These are phyloP conservation scores for Scytalidium sp. DNA, from an alignment of 2,329 filamentous ascomycete species.

Conservation along the genomic window DNA sequence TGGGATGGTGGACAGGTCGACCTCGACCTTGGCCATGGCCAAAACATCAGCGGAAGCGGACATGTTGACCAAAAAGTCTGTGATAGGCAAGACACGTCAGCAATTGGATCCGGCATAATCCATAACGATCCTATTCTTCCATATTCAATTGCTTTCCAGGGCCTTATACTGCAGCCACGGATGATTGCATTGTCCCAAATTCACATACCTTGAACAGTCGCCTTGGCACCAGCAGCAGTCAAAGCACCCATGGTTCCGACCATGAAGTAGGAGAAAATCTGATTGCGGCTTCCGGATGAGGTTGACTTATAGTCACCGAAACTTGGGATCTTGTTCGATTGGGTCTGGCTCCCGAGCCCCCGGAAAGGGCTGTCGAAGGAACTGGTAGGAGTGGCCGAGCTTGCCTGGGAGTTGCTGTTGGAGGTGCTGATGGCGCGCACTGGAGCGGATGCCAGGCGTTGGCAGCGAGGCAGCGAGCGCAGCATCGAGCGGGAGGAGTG, in stretches of 20 bases:
- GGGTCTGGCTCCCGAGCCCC: constrained; percentile 40
- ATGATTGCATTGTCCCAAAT: not conserved
- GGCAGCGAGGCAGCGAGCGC: constrained; percentile 48
- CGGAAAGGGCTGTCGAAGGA: constrained; percentile 63
- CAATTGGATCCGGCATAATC: not conserved
- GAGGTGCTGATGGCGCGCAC: constrained; percentile 55
- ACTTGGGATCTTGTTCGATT: constrained; percentile 73
- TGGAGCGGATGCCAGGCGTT: constrained; percentile 21
- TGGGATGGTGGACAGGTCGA: constrained; percentile 86
- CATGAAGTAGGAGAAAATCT: constrained; percentile 97
- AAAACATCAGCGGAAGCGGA: constrained; percentile 97
- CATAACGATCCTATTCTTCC: constrained; percentile 1
- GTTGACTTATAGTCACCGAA: constrained; percentile 85
- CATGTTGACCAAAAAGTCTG: constrained; percentile 99
- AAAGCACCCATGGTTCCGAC: constrained; percentile 92
- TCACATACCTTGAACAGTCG: constrained; percentile 89
- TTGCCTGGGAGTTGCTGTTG: constrained; percentile 20
- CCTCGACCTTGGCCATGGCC: constrained; percentile 99
- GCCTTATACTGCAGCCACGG: not conserved
- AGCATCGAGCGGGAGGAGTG: constrained; percentile 67
- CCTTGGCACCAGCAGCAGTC: constrained; percentile 91
- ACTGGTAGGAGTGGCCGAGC: constrained; percentile 26
- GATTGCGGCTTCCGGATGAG: constrained; percentile 66
- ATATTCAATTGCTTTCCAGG: constrained; percentile 2
- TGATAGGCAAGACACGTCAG: not conserved